Evolutionary conservation across 202 grass and related monocot genomes (phyloP).

Genomic region (Schoenoplectus tabernaemontani): DNA sequence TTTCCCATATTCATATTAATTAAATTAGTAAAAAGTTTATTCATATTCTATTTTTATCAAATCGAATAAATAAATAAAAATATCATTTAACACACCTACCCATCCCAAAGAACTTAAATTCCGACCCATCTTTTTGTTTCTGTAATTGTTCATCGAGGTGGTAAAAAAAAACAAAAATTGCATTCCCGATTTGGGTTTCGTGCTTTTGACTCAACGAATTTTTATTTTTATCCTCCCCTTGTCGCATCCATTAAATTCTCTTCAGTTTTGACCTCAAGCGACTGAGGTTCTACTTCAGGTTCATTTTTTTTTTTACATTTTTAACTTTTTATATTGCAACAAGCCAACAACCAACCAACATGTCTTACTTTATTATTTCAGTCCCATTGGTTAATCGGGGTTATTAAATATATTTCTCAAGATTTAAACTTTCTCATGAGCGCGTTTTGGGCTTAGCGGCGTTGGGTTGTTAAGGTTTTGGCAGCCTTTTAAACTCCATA

Average conservation of each 20-base stretch:
- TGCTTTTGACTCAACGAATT: not conserved
- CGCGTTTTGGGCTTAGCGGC: constrained; percentile 1
- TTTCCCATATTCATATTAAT: too few relatives aligned
- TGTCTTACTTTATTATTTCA: not conserved
- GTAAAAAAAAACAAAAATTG: not conserved
- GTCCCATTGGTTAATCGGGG: not conserved
- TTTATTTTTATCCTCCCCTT: not conserved
- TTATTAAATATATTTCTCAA: constrained; percentile 6
- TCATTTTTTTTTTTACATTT: not conserved
- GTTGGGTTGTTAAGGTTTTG: constrained; percentile 31
- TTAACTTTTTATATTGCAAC: not conserved
- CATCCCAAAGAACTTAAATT: not conserved
- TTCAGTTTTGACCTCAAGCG: not conserved
- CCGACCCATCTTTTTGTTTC: not conserved
- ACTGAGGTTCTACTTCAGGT: not conserved
- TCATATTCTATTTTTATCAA: too few relatives aligned
- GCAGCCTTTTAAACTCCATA: constrained; percentile 17
- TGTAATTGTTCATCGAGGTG: not conserved
- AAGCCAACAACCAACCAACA: not conserved
- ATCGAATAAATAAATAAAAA: too few relatives aligned
- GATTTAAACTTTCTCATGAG: constrained; percentile 17
- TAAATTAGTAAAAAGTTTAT: too few relatives aligned
- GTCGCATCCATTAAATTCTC: not conserved
- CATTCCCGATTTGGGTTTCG: constrained; percentile 2
- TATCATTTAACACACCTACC: too few relatives aligned